Percentiles rank a stretch among this genome's conserved stretches.
phyloP scores from a whole-genome alignment of 2,329 filamentous ascomycete species.

The Ceratocystis destructans region DNA sequence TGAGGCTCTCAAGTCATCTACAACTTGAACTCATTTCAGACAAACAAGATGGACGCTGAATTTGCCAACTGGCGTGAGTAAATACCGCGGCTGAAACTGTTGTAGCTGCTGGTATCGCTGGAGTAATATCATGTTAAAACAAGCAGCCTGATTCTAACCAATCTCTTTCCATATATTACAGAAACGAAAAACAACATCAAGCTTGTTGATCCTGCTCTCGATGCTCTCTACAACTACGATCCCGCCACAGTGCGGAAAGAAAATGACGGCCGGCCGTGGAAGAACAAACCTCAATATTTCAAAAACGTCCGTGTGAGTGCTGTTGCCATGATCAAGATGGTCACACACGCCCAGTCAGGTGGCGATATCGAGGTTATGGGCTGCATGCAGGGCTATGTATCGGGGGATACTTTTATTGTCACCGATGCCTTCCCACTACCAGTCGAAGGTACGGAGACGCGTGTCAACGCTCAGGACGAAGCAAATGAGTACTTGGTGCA shows the following conservation, averaged over 20 bases:
- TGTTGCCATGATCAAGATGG: conserved; percentile 93
- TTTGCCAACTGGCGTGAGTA: conserved; percentile 2
- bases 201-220: conserved; percentile 72
- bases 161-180: conserved; percentile 27
- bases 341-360: conserved; percentile 95
- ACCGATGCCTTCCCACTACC: conserved; percentile 89
- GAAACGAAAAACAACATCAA: conserved; percentile 79
- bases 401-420: conserved; percentile 72
- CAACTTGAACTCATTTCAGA: neutral
- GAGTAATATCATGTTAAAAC: neutral
- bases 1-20: neutral
- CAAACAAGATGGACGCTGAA: neutral
- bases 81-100: neutral
- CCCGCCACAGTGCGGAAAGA: conserved; percentile 32
- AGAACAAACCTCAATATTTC: conserved; percentile 69
- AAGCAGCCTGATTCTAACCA: neutral
- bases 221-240: conserved; percentile 83
- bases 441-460: conserved; percentile 95
- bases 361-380: conserved; percentile 93
- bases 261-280: conserved; percentile 67
- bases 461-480: conserved; percentile 89
- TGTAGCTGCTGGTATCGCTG: neutral
- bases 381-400: conserved; percentile 89
- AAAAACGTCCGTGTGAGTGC: conserved; percentile 87
- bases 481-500: conserved; percentile 95